Evolutionary conservation across 2,329 filamentous ascomycete genomes (phyloP).

Genomic region (Fusarium musae): DNA sequence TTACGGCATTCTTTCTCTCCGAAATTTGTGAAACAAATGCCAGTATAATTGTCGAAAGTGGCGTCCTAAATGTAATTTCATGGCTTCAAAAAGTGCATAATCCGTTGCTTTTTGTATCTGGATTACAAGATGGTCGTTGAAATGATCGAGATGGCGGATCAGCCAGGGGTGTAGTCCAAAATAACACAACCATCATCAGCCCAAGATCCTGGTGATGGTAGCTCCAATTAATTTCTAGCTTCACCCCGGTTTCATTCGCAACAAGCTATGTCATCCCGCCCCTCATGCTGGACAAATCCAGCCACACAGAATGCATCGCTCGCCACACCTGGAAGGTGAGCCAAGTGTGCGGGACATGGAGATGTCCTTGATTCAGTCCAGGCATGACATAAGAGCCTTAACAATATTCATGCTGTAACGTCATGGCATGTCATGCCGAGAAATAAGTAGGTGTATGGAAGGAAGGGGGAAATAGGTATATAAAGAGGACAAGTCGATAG

Average conservation of each 20-base stretch:
- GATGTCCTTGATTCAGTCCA: conserved; percentile 14
- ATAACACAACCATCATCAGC: neutral
- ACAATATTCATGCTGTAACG: conserved; percentile 11
- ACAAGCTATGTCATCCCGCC: conserved; percentile 21
- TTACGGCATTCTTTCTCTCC: neutral
- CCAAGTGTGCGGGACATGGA: conserved; percentile 5
- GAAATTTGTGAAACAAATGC: neutral
- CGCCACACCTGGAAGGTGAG: conserved; percentile 1
- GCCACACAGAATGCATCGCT: conserved; percentile 20
- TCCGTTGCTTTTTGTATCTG: neutral
- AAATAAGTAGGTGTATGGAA: neutral
- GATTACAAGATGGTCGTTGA: neutral
- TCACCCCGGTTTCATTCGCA: neutral
- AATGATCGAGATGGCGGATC: conserved; percentile 18
- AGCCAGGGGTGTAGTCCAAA: neutral
- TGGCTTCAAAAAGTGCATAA: neutral
- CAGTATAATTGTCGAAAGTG: neutral
- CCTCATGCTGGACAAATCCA: conserved; percentile 1
- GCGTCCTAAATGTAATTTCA: neutral
- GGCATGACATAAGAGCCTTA: conserved; percentile 32
- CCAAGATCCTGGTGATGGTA: too few relatives aligned
- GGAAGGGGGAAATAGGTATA: neutral
- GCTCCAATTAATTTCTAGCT: neutral
- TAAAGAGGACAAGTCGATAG: neutral
- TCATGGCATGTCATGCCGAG: conserved; percentile 19